Conservation (phyloP, 768 basidiomycete species). For the Lactarius evosmus region DNA sequence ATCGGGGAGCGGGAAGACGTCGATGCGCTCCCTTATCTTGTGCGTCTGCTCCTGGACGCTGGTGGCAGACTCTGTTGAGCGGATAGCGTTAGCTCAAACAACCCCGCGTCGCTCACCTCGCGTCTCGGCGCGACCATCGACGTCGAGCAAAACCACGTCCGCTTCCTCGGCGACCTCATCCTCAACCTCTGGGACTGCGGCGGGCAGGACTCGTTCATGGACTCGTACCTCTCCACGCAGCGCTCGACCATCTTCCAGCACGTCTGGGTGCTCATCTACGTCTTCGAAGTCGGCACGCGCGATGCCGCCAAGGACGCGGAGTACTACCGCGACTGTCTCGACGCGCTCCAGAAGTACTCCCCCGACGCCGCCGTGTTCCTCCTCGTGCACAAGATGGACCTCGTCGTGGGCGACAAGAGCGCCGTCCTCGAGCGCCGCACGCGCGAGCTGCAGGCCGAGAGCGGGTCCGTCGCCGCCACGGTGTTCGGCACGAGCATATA, state of each 20-base stretch:
- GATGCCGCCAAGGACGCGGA: conserved; percentile 83
- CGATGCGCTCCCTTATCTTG: conserved; percentile 99
- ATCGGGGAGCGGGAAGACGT: conserved; percentile 91
- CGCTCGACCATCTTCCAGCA: conserved; percentile 94
- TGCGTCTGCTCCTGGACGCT: conserved; percentile 43
- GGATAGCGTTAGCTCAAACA: conserved; percentile 69
- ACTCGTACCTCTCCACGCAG: conserved; percentile 89
- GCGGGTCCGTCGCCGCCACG: conserved; percentile 55
- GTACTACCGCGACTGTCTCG: conserved; percentile 90
- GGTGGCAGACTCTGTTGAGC: conserved; percentile 22
- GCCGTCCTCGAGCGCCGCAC: conserved; percentile 67
- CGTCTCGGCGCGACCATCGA: conserved; percentile 96
- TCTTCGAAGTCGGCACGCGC: conserved; percentile 90
- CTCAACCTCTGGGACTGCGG: conserved; percentile 99
- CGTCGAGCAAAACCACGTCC: conserved; percentile 95
- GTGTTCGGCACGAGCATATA: conserved; percentile 96
- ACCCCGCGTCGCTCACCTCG: conserved; percentile 86
- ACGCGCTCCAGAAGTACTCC: conserved; percentile 73
- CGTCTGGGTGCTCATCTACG: conserved; percentile 97
- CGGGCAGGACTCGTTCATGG: conserved; percentile 97
- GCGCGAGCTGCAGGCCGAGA: conserved; percentile 67
- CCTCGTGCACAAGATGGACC: conserved; percentile 97
- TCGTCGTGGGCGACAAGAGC: conserved; percentile 63
- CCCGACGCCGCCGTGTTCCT: conserved; percentile 85
- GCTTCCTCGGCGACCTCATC: conserved; percentile 93